These are phyloP conservation scores for Aureobasidium lini DNA, from an alignment of 2,329 filamentous ascomycete genomes.

Conservation along the genomic window DNA sequence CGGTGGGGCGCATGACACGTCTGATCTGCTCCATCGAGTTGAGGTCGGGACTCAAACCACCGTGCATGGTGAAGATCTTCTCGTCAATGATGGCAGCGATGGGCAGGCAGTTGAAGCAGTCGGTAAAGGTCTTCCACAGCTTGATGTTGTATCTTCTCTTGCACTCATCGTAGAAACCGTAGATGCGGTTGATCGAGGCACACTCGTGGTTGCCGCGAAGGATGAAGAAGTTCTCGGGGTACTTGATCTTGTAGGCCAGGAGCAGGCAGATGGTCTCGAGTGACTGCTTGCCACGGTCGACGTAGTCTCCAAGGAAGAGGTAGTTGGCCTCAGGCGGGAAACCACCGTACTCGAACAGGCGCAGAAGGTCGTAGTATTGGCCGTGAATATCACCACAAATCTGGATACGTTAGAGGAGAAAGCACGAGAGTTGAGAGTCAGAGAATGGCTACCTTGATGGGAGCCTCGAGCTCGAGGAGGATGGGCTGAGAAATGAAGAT, in stretches of 20 bases:
- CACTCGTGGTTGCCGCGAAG: conserved; percentile 98
- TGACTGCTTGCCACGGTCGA: conserved; percentile 98
- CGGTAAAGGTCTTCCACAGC: conserved; percentile 98
- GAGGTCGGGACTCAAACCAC: conserved; percentile 89
- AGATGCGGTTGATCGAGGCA: conserved; percentile 97
- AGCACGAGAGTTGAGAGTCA: neutral
- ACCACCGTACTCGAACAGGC: conserved; percentile 95
- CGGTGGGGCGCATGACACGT: conserved; percentile 95
- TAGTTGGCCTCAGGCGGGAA: conserved; percentile 99
- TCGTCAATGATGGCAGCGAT: conserved; percentile 99
- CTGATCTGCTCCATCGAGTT: conserved; percentile 99
- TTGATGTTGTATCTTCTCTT: conserved; percentile 99
- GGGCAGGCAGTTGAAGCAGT: conserved; percentile 98
- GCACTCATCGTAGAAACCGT: conserved; percentile 99
- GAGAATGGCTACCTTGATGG: conserved; percentile 72
- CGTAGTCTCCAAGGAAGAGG: conserved; percentile 97
- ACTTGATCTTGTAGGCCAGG: conserved; percentile 99
- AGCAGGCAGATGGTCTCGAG: conserved; percentile 97
- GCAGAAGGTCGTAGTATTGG: conserved; percentile 96
- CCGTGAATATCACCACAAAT: conserved; percentile 99
- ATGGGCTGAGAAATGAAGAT: conserved; percentile 99
- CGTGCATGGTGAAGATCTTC: conserved; percentile 99
- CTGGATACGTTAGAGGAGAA: conserved; percentile 41
- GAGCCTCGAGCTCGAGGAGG: conserved; percentile 91
- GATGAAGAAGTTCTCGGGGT: conserved; percentile 99